phyloP scores from a whole-genome alignment of 805 yeast species.

The Metschnikowia matae region DNA sequence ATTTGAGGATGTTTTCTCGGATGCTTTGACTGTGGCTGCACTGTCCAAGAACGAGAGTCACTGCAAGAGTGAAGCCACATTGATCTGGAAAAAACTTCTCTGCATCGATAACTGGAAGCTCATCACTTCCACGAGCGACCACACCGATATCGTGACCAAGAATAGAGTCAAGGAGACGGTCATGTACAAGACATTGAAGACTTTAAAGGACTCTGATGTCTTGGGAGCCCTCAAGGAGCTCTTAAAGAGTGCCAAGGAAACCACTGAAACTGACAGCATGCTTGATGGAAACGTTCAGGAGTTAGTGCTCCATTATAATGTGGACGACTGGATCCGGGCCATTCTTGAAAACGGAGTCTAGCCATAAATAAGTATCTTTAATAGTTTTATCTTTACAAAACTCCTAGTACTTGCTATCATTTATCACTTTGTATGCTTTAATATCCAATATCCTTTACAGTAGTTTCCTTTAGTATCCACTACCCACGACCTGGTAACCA shows the following conservation, averaged over 20 bases:
- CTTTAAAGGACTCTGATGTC: conserved; percentile 5
- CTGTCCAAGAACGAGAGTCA: conserved; percentile 27
- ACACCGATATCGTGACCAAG: conserved; percentile 40
- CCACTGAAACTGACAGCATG: conserved; percentile 1
- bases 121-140: conserved; percentile 31
- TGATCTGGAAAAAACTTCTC: conserved; percentile 59
- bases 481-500: too few species aligned
- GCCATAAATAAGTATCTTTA: conserved; percentile 9
- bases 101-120: conserved; percentile 49
- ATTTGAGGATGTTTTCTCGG: conserved; percentile 22
- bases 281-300: conserved; percentile 14
- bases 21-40: conserved; percentile 51
- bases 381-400: too few species aligned
- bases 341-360: conserved; percentile 3
- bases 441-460: too few species aligned
- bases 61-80: conserved; percentile 20
- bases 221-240: conserved; percentile 12
- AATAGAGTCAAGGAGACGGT: conserved; percentile 38
- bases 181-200: conserved; percentile 40
- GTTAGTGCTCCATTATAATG: conserved; percentile 16
- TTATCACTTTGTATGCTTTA: too few species aligned
- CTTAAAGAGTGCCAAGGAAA: conserved; percentile 4
- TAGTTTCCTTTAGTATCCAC: too few species aligned
- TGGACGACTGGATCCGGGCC: conserved; percentile 23
- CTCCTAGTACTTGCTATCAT: too few species aligned